These are phyloP conservation scores for Gloeopeniophorella convolvens DNA, from an alignment of 768 basidiomycete genomes.

Conservation along the genomic window DNA sequence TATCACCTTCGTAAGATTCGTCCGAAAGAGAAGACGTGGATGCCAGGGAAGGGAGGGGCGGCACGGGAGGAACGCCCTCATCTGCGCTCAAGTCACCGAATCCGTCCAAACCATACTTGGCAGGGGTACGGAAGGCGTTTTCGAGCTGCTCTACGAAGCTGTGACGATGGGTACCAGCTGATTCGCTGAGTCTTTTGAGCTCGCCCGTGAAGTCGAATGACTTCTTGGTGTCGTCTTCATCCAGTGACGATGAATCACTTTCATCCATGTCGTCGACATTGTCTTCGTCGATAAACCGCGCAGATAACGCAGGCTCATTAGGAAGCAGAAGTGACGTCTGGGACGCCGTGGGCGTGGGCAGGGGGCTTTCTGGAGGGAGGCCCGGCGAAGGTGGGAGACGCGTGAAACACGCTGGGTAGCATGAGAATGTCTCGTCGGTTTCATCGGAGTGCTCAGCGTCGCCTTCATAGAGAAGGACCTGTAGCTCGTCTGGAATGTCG, in stretches of 20 bases:
- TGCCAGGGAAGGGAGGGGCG: slow-evolving; percentile 36
- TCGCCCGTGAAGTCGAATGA: slow-evolving; percentile 85
- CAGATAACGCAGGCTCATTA: slow-evolving; percentile 36
- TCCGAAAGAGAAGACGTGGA: slow-evolving; percentile 19
- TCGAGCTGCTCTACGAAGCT: slow-evolving; percentile 82
- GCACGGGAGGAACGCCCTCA: slow-evolving; percentile 46
- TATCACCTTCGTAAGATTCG: background rate
- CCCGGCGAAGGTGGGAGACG: slow-evolving; percentile 33
- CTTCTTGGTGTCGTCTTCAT: slow-evolving; percentile 66
- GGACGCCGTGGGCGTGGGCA: slow-evolving; percentile 27
- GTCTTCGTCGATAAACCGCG: slow-evolving; percentile 40
- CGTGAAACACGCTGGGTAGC: slow-evolving; percentile 6
- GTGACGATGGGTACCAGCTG: slow-evolving; percentile 56
- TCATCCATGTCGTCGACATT: slow-evolving; percentile 38
- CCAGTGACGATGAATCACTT: slow-evolving; percentile 32
- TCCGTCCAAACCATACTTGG: slow-evolving; percentile 54
- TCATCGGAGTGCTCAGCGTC: slow-evolving; percentile 26
- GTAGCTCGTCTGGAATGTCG: slow-evolving; percentile 77
- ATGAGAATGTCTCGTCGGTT: slow-evolving; percentile 37
- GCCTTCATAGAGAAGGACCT: slow-evolving; percentile 47
- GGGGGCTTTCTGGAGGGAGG: slow-evolving; percentile 36
- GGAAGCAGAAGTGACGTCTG: slow-evolving; percentile 11
- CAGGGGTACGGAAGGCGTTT: slow-evolving; percentile 71
- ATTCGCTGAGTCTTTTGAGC: slow-evolving; percentile 60
- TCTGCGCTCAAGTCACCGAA: slow-evolving; percentile 33